These are phyloP conservation scores for Brasenia schreberi DNA, from an alignment of 164 flowering plant species.

Conservation along the genomic window DNA sequence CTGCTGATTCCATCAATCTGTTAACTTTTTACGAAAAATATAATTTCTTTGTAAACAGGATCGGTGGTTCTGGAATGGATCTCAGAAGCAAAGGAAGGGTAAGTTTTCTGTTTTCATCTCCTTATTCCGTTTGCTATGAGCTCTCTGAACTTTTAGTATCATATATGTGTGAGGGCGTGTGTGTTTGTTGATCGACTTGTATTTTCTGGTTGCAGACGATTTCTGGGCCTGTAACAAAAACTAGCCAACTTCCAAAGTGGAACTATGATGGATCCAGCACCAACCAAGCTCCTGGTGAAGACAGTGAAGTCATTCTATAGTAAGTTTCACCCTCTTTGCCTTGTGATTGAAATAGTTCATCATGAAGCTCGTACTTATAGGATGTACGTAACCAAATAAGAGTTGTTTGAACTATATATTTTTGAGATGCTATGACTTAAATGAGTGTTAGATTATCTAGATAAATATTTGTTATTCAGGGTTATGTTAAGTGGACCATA, in stretches of 20 bases:
- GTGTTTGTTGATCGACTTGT: background rate
- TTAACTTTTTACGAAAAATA: background rate
- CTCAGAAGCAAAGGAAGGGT: constrained; percentile 62
- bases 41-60: constrained; percentile 18
- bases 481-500: too few relatives aligned
- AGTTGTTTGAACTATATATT: too few relatives aligned
- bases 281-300: constrained; percentile 12
- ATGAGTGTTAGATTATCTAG: too few relatives aligned
- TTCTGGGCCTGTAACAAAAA: constrained; percentile 3
- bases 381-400: too few relatives aligned
- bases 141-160: background rate
- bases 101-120: background rate
- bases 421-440: too few relatives aligned
- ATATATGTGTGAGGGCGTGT: too few relatives aligned
- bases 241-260: constrained; percentile 13
- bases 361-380: too few relatives aligned
- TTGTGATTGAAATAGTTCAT: background rate
- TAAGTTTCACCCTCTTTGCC: background rate
- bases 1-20: background rate
- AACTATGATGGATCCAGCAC: constrained; percentile 15
- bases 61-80: constrained; percentile 64
- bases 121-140: background rate
- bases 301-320: constrained; percentile 15
- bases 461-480: too few relatives aligned
- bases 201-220: constrained; percentile 6